Evolutionary conservation across 2,329 filamentous ascomycete species (phyloP).

Genomic region (Dothiorella sarmentorum): DNA sequence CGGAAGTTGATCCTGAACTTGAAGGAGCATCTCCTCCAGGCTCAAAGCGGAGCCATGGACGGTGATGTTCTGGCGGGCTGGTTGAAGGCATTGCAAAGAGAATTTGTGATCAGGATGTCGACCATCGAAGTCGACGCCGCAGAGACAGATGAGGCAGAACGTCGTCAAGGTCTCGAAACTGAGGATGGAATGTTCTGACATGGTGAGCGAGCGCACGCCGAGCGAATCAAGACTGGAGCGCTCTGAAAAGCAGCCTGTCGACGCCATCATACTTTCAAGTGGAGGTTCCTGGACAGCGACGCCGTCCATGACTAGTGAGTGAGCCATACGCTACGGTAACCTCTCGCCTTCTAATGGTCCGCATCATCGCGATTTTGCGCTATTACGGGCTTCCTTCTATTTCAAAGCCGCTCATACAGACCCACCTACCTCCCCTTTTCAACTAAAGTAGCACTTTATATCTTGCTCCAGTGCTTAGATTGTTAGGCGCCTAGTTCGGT

Average conservation of each 20-base stretch:
- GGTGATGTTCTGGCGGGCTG: conserved; percentile 61
- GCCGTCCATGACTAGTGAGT: background rate
- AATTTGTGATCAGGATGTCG: conserved; percentile 71
- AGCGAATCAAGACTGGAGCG: too few species aligned
- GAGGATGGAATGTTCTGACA: background rate
- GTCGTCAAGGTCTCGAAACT: background rate
- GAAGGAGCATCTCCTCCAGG: conserved; percentile 68
- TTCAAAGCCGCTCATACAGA: too few species aligned
- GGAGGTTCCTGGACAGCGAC: background rate
- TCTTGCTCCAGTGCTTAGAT: too few species aligned
- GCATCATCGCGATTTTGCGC: too few species aligned
- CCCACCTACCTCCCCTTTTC: too few species aligned
- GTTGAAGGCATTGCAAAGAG: conserved; percentile 64
- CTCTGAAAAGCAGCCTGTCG: background rate
- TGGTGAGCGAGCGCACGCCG: background rate
- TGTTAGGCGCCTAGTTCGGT: too few species aligned
- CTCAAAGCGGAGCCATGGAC: conserved; percentile 61
- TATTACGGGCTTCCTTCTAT: too few species aligned
- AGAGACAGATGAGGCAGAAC: conserved; percentile 15
- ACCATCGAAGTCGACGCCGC: conserved; percentile 53
- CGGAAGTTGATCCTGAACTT: conserved; percentile 72
- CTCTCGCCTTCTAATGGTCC: too few species aligned
- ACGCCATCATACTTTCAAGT: background rate
- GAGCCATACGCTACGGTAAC: background rate
- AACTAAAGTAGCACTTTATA: too few species aligned